Evolutionary conservation across 2,329 filamentous ascomycete species (phyloP), one percentile per base, ranked within the genome.

Genomic region (Clarireedia monteithiana): DNA sequence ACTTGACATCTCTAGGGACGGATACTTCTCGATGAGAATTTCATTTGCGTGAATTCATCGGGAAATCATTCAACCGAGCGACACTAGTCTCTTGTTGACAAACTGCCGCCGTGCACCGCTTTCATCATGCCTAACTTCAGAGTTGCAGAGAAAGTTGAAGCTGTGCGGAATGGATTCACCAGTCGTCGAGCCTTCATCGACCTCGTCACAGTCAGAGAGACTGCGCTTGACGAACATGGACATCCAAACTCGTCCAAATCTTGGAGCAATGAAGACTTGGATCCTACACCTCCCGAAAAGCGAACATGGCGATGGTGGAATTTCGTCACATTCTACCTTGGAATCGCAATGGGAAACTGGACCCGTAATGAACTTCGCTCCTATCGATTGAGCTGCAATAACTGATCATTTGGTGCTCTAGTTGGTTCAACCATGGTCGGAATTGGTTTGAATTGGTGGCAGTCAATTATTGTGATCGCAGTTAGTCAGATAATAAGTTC

Each of bases 381-480:
- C 15, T 15, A 30, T 15, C 20, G 6, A 17, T 42, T 6, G 20
- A 44, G 40, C 17, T 17, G 9, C 23, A 26, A 26, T 47, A 15
- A 26, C 44, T 47, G 23, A 47, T 24, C 26, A 12, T 15, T 4
- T 23, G 6, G 26, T 47, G 7, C 23, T 47, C 10, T 47, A 47
- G 44, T 73, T 48, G 73, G 72, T 12, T 67, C 66, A 51, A 70
- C 66, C 17, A 70, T 73, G 70, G 62, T 73, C 49, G 73, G 72
- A 17, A 71, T 74, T 48, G 73, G 73, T 4, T 64, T 75, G 44
- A 74, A 71, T 60, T 76, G 73, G 73, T 75, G 73, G 72, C 70
- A 74, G 61, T 60, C 68, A 26, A 73, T 74, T 50, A 42, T 76
- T 9, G 72, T 74, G 45, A 75, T 75, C 58, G 75, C 76, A 59